A percentile compares a stretch with the other conserved stretches of the same genome.
These are phyloP conservation scores for Ascocoryne sarcoides DNA, from an alignment of 2,329 filamentous ascomycete species.

Conservation along the genomic window DNA sequence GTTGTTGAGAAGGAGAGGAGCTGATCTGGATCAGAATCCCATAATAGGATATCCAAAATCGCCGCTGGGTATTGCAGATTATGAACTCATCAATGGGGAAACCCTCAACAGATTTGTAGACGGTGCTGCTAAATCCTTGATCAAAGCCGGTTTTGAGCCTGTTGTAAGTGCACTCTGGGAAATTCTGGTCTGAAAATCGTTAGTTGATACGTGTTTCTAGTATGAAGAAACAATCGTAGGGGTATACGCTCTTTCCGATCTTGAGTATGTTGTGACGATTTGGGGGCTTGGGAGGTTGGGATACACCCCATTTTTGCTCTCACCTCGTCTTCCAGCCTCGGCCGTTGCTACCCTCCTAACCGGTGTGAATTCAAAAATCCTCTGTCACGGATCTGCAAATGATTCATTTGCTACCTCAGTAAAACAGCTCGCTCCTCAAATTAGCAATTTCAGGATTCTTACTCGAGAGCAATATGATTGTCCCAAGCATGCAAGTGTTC, in stretches of 20 bases:
- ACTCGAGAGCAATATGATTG: conserved; percentile 3
- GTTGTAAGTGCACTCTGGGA: conserved; percentile 2
- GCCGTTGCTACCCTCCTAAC: conserved; percentile 40
- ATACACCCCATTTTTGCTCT: conserved; percentile 44
- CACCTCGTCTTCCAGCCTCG: conserved; percentile 41
- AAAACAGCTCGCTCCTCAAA: conserved; percentile 1
- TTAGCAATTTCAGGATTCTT: conserved; percentile 6
- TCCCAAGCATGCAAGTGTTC: conserved; percentile 1
- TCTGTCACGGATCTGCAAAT: conserved; percentile 8
- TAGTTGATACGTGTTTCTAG: conserved; percentile 1
- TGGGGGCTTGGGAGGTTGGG: conserved; percentile 44
- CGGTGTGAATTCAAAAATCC: conserved; percentile 26
- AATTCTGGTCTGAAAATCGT: not conserved
- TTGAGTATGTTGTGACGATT: conserved; percentile 43
- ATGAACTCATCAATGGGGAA: conserved; percentile 16
- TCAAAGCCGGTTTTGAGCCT: conserved; percentile 5
- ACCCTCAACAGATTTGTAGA: conserved; percentile 17
- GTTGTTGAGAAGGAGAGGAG: conserved; percentile 12
- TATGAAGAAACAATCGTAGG: conserved; percentile 10
- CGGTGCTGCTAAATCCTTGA: conserved; percentile 11
- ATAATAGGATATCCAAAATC: conserved; percentile 15
- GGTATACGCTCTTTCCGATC: conserved; percentile 23
- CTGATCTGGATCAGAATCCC: conserved; percentile 12
- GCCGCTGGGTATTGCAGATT: conserved; percentile 13
- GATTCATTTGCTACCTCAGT: not conserved